A percentile compares a stretch with the other conserved stretches of the same genome.
phyloP scores from a whole-genome alignment of 2,329 filamentous ascomycete species.

The Cordyceps cicadae region DNA sequence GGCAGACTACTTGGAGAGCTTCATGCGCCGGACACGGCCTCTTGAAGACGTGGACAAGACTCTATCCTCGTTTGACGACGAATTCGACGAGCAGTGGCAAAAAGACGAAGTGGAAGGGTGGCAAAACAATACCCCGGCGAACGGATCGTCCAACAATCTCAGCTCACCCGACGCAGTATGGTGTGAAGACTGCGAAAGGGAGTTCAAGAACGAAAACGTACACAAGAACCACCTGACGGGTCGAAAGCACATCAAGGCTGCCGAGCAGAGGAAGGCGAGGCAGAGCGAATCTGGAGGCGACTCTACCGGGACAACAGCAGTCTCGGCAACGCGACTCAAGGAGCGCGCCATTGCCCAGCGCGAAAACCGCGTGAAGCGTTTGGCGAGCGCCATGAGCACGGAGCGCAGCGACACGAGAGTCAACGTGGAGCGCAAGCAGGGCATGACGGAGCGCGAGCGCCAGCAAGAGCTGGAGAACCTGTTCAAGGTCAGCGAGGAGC shows the following conservation, averaged over 20 bases:
- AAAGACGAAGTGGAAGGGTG: constrained; percentile 73
- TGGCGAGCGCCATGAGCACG: constrained; percentile 74
- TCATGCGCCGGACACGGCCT: constrained; percentile 76
- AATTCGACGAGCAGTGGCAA: constrained; percentile 79
- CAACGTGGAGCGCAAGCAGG: constrained; percentile 92
- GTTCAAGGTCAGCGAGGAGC: constrained; percentile 40
- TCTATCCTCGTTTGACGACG: constrained; percentile 65
- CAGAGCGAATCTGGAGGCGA: constrained; percentile 30
- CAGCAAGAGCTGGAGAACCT: constrained; percentile 88
- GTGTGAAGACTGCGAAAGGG: constrained; percentile 88
- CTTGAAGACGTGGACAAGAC: constrained; percentile 78
- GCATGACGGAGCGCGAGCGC: constrained; percentile 94
- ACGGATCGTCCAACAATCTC: constrained; percentile 18
- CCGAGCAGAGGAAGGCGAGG: constrained; percentile 52
- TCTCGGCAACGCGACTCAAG: constrained; percentile 56
- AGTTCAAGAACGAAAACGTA: constrained; percentile 91
- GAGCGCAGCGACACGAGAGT: constrained; percentile 83
- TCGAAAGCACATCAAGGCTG: constrained; percentile 86
- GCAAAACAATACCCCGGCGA: constrained; percentile 47
- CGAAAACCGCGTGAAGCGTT: constrained; percentile 72
- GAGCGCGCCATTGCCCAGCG: constrained; percentile 85
- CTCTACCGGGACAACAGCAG: constrained; percentile 18
- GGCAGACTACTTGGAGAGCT: constrained; percentile 75
- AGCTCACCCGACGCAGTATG: constrained; percentile 60
- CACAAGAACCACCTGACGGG: constrained; percentile 83